Percentiles rank a stretch among this genome's conserved stretches.
Evolutionary conservation across 2,329 filamentous ascomycete genomes (phyloP).

Genomic region (Trichoderma aggressivum): DNA sequence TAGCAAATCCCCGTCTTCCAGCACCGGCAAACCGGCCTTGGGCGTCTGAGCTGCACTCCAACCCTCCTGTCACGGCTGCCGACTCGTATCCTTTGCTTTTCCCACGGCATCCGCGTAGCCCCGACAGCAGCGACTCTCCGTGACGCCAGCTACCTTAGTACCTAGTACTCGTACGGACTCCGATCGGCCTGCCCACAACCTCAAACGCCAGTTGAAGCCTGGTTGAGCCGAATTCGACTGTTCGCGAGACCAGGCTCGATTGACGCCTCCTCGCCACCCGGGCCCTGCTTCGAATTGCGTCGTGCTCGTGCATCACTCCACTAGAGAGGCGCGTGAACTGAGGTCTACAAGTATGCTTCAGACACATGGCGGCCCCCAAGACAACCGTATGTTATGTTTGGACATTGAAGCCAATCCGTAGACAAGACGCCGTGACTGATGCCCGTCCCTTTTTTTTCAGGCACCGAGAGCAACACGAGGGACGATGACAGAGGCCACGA

Average conservation of each 20-base stretch:
- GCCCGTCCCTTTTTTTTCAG: conserved; percentile 27
- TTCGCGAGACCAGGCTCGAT: neutral
- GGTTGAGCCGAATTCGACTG: neutral
- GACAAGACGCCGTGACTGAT: conserved; percentile 21
- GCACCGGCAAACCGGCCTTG: neutral
- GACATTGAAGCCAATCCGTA: conserved; percentile 7
- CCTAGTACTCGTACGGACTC: too few species aligned
- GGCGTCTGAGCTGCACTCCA: neutral
- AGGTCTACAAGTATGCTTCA: conserved; percentile 41
- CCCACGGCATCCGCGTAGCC: conserved; percentile 16
- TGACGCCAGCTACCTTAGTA: neutral
- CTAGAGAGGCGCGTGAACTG: conserved; percentile 7
- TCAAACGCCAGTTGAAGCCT: conserved; percentile 14
- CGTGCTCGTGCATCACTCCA: conserved; percentile 19
- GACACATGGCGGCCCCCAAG: conserved; percentile 41
- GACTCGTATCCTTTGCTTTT: conserved; percentile 1
- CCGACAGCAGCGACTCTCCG: neutral
- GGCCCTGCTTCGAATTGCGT: conserved; percentile 9
- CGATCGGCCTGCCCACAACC: conserved; percentile 14
- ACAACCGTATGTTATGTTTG: conserved; percentile 39
- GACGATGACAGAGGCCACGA: conserved; percentile 42
- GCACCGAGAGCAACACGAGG: conserved; percentile 32
- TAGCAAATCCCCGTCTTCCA: neutral
- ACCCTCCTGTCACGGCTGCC: neutral
- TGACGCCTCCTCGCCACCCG: neutral